Base-by-base conservation (phyloP, 225 moss, liverwort and hornwort genomes). In the Marchantia polymorpha region DNA sequence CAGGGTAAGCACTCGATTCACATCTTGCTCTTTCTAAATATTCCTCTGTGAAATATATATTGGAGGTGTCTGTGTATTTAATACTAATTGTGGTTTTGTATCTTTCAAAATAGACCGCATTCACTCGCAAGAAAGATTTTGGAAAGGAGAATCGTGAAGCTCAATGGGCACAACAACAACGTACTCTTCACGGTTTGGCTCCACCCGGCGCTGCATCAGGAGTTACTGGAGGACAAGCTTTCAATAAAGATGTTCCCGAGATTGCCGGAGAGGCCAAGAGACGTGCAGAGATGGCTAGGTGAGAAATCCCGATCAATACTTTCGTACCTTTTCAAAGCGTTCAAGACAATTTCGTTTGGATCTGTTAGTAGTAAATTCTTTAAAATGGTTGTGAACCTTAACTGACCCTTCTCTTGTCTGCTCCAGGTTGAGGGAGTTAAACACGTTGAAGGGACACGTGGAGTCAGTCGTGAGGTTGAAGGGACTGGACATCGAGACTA, bases 131-230 rank as follows among this genome's bases (percentile, higher is more conserved):
- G 64, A 92, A 90, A 69, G 91, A 93, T 78, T 96, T 96, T 12
- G 93, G 95, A 65, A 96, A 86, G 85, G 95, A 96, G 85, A 84
- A 89, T 39, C 90, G 95, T 53, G 91, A 96, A 80, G 95, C 92
- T 48, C 91, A 91, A 70, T 96, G 95, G 95, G 95, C 92, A 58
- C 92, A 86, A 71, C 93, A 92, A 78, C 95, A 96, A 69, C 91
- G 91, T 78, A 96, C 95, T 63, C 79, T 96, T 73, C 93, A 92
- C 31, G 95, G 92, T 64, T 88, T 96, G 68, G 89, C 92, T n/a
- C 92, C 93, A 81, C 82, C 81, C 29, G 83, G 83, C n/a, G 46
- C 85, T 5, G 85, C 85, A 80, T 69, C 64, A 72, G 75, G 72
- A 73, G 72, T 68, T 12, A 78, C 72, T 10, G n/a, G 23, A 54